Evolutionary conservation across 441 rosid species (phyloP).

Genomic region (California macrophylla): DNA sequence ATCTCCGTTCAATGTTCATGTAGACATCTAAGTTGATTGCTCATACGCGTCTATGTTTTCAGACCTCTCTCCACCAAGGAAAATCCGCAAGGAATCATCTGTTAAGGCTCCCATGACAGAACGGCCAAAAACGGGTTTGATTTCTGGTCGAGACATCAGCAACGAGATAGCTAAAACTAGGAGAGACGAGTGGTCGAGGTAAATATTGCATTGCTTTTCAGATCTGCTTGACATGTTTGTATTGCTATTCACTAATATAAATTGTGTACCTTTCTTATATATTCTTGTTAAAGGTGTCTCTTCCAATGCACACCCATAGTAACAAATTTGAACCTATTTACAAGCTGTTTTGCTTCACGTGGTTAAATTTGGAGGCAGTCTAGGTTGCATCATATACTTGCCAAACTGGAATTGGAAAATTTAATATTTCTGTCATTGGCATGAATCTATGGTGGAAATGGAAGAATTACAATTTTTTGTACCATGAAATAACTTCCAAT

Average conservation of each 20-base stretch:
- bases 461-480: not conserved
- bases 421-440: not conserved
- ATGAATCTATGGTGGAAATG: not conserved
- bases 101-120: slow-evolving; percentile 29
- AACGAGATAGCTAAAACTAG: slow-evolving; percentile 50
- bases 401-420: not conserved
- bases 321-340: not conserved
- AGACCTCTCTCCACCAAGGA: slow-evolving; percentile 57
- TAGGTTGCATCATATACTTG: no score
- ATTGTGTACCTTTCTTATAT: not conserved
- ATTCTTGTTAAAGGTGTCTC: not conserved
- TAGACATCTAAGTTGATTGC: not conserved
- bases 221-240: not conserved
- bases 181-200: slow-evolving; percentile 55
- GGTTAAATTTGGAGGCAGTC: no score
- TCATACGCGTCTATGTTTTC: slow-evolving; percentile 22
- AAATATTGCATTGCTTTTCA: not conserved
- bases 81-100: slow-evolving; percentile 26
- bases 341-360: not conserved
- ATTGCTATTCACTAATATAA: not conserved
- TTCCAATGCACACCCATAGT: not conserved
- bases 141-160: slow-evolving; percentile 51
- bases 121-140: slow-evolving; percentile 46
- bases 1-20: not conserved
- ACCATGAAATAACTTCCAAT: not conserved